Base-by-base conservation (phyloP, 345 rosid genomes). In the Sapria himalayana region DNA sequence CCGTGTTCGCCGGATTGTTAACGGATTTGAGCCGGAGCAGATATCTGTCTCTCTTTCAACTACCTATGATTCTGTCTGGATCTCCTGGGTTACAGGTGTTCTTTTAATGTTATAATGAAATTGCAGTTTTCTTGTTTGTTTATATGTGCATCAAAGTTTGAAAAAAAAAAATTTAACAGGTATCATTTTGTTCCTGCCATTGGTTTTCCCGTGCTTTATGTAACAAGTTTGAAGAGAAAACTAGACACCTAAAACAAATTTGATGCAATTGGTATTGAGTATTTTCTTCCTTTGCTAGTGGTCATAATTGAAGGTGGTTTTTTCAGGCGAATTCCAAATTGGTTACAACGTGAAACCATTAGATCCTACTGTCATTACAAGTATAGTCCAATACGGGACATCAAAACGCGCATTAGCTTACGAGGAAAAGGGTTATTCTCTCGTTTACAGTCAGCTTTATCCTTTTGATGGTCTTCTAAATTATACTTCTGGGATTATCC, bases 41-140 rank as follows among this genome's bases (percentile, higher is more conserved):
- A 63, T 89, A 47, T 74, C 81, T 0, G 45, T 89, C 50, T 78
- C 98, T 37, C 82, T 89, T 14, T 78, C 94, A 29, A 43, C 69
- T 19, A 52, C 38, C 37, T 51, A 62, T 59, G 60, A 71, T 59
- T 76, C 94, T 2, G 67, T 69, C 23, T 78, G 82, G 91, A 55
- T 81, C 40, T 86, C 98, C 39, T 86, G 98, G 98, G 53, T 81
- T 55, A 81, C 98, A 59, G 94, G 93, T 72, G n/a, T 11, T 6
- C 12, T 29, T 42, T 15, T 20, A 19, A 1, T 15, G n/a, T n/a
- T n/a, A n/a, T n/a, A n/a, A n/a, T n/a, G n/a, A n/a, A n/a, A n/a
- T n/a, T n/a, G n/a, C n/a, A n/a, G n/a, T n/a, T n/a, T n/a, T n/a
- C n/a, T n/a, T n/a, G n/a, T n/a, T n/a, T n/a, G n/a, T n/a, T n/a